Evolutionary conservation across 148 eudicot genomes (phyloP), one percentile per base, ranked within the genome.

Genomic region (Arctostaphylos glauca): DNA sequence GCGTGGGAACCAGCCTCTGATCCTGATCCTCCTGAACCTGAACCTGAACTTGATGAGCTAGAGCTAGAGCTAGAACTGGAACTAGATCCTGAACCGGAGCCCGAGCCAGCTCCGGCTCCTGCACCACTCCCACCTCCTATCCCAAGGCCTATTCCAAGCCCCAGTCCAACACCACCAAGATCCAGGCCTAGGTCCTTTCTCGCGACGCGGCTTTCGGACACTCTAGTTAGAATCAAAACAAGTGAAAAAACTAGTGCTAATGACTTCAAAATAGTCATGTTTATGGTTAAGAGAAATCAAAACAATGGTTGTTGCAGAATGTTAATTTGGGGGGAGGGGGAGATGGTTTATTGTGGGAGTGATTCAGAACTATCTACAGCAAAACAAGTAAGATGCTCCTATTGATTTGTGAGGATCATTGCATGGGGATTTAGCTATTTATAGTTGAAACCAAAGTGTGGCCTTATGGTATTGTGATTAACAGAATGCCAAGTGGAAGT

Each of bases 61-160:
- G 90, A 90, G 0, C 91, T 87, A 1, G 91, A 81, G 38, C 85
- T 85, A 5, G 90, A 90, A n/a, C 90, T 67, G 21, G 89, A 87
- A 0, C 91, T 87, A 1, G 91, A 81, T 0, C 91, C 90, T 48
- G 90, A 83, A 9, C 90, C 81, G 0, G 92, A 84, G 0, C 88
- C 84, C 5, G 89, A 81, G 18, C 91, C 91, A 0, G 91, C 81
- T 3, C 90, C 86, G 2, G 88, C 60, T 1, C 87, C 85, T 1
- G 71, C 55, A 16, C 73, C 52, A 3, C 59, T 8, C 16, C 82
- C 80, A 15, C 72, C 80, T 4, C 84, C 88, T 46, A 84, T 43
- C 25, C 86, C 86, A 52, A 86, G 41, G 4, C 88, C 88, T 1
- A 81, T 10, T 7, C 88, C 86, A 6, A 86, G 1, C 47, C 88